A percentile compares a stretch with the other conserved stretches of the same genome.
These are phyloP conservation scores for Phytophthora colocasiae DNA, from an alignment of 352 stramenopile species.

Conservation along the genomic window DNA sequence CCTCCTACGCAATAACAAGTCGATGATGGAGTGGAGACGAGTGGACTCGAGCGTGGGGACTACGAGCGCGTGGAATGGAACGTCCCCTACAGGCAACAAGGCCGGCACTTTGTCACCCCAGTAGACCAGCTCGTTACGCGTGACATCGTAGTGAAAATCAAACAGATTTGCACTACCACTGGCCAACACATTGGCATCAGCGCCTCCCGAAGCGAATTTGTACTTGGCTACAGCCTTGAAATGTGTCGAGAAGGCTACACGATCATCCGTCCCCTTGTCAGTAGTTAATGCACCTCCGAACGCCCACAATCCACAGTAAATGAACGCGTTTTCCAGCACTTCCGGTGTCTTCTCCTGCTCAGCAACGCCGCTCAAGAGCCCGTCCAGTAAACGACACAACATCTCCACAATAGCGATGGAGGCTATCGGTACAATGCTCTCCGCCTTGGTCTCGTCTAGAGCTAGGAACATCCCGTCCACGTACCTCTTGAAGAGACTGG, in stretches of 20 bases:
- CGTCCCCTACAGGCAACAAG: slow-evolving; percentile 40
- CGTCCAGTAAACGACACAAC: slow-evolving; percentile 95
- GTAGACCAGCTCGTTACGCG: slow-evolving; percentile 74
- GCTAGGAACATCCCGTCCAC: slow-evolving; percentile 85
- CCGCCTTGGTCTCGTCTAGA: slow-evolving; percentile 73
- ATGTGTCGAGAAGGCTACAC: slow-evolving; percentile 59
- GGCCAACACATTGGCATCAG: slow-evolving; percentile 25
- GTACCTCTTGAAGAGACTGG: slow-evolving; percentile 94
- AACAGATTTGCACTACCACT: slow-evolving; percentile 59
- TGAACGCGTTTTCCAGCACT: slow-evolving; percentile 95
- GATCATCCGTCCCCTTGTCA: slow-evolving; percentile 77
- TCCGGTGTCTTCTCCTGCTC: slow-evolving; percentile 88
- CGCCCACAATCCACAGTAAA: slow-evolving; percentile 95
- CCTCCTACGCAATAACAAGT: slow-evolving; percentile 53
- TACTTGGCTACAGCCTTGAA: slow-evolving; percentile 83
- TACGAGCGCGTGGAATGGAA: slow-evolving; percentile 67
- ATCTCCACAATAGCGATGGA: slow-evolving; percentile 86
- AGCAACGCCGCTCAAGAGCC: slow-evolving; percentile 76
- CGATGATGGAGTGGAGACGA: slow-evolving; percentile 68
- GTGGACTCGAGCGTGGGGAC: slow-evolving; percentile 85
- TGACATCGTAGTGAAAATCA: slow-evolving; percentile 81
- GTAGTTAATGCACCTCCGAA: slow-evolving; percentile 94
- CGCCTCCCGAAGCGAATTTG: slow-evolving; percentile 43
- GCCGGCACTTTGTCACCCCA: slow-evolving; percentile 78
- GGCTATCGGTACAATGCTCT: slow-evolving; percentile 60